These are phyloP conservation scores for Stephania cephalantha DNA, from an alignment of 164 flowering plant genomes.

Conservation along the genomic window DNA sequence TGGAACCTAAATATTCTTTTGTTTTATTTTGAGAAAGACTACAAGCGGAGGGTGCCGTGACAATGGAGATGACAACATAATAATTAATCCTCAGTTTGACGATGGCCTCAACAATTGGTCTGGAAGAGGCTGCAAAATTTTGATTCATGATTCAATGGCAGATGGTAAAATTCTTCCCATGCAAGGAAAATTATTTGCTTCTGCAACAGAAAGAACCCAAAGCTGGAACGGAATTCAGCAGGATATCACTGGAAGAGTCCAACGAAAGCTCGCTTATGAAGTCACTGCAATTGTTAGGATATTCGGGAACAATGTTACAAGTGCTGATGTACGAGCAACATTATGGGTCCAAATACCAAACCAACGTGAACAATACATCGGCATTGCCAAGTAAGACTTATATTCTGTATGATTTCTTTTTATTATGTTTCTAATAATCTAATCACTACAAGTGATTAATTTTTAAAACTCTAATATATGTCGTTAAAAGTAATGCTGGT, in stretches of 20 bases:
- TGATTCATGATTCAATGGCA: slow-evolving; percentile 65
- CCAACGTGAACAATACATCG: slow-evolving; percentile 73
- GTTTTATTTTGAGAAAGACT: slow-evolving; percentile 14
- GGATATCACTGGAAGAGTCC: slow-evolving; percentile 75
- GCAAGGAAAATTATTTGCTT: slow-evolving; percentile 69
- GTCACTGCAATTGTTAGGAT: slow-evolving; percentile 66
- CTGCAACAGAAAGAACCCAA: slow-evolving; percentile 71
- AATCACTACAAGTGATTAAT: too few relatives aligned
- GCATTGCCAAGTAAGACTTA: slow-evolving; percentile 59
- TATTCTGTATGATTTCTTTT: too few relatives aligned
- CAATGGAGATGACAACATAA: slow-evolving; percentile 57
- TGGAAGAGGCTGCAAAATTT: slow-evolving; percentile 77
- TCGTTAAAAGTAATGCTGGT: too few relatives aligned
- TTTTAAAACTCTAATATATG: too few relatives aligned
- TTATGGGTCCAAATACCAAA: slow-evolving; percentile 71
- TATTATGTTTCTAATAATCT: too few relatives aligned
- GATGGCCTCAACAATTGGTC: slow-evolving; percentile 84
- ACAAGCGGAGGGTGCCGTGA: slow-evolving; percentile 5
- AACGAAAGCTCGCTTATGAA: slow-evolving; percentile 75
- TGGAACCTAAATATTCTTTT: background rate
- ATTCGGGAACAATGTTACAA: slow-evolving; percentile 53
- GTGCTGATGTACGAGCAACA: slow-evolving; percentile 58
- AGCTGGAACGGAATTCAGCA: slow-evolving; percentile 93
- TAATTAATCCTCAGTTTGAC: slow-evolving; percentile 68
- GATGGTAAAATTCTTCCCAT: slow-evolving; percentile 72